Base-by-base conservation (phyloP, 2,329 filamentous ascomycete genomes). In the Xylariaceae sp. region DNA sequence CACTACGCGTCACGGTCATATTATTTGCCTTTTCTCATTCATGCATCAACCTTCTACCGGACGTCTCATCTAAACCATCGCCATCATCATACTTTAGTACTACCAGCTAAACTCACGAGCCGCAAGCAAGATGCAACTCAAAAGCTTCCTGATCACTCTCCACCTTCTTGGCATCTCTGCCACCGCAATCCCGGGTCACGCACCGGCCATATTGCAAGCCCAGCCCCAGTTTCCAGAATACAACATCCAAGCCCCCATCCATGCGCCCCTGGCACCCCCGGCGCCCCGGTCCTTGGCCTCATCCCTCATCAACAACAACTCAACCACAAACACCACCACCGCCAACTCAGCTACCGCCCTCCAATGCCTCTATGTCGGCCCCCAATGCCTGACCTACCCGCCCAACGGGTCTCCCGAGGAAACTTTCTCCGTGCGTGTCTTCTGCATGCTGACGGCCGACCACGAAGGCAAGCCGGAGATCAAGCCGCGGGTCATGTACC, bases 341-440 rank as follows among this genome's bases (percentile, higher is more conserved):
- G 13, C 3, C n/a, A 17, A 10, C 17, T 34, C 44, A 13, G 30
- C 8, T 7, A 50, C 51, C 34, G 9, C 5, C 11, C 2, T 59
- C 4, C 13, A 37, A 10, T 59, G 57, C 23, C 2, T 4, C 13
- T 8, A 17, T 1, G 1, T 18, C 0, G 58, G 58, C 7, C 50
- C 50, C 4, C 23, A 56, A 18, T 60, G 58, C 51, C 10, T 53
- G 44, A 5, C 4, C 6, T 50, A 53, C 23, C 53, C 53, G 8
- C 34, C 17, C n/a, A 18, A 6, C 18, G 35, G 50, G 2, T 30
- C 44, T 1, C 37, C 37, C 4, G 37, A 9, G 37, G 49, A 52
- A 44, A 47, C 48, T 2, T 7, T 59, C 30, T 23, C 42, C 10
- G 53, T 56, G 37, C 53, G 54, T n/a, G 45, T 56, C 5, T 51